Evolutionary conservation across 163 green algal genomes (phyloP), one percentile per base, ranked within the genome.

Genomic region (Coccomyxa subellipsoidea): DNA sequence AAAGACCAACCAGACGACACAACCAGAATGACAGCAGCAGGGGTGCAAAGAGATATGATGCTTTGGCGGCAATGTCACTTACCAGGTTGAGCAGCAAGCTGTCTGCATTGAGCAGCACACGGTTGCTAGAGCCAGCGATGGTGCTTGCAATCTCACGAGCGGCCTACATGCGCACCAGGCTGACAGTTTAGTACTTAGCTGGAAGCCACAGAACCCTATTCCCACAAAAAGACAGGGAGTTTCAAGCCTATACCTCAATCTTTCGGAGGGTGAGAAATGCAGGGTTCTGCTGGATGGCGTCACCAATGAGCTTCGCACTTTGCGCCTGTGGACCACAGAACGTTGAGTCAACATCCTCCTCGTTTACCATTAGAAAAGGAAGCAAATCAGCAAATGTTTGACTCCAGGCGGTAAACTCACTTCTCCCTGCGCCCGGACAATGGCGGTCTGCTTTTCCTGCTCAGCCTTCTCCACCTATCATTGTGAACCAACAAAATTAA

Each of bases 401-500:
- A 32, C 59, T 18, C 29, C 32, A 77, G 2, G 70, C 39, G 32
- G 23, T 27, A 23, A 31, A 40, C 85, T 72, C 69, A 90, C 88
- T 86, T 97, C 93, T 89, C 93, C 95, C 90, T 98, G 90, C 54
- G 96, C 96, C 9, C 91, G 86, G 82, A 99, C 96, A 84, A 99
- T 96, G 36, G 92, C 90, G 40, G 86, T 91, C 87, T 97, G 86
- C 93, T 99, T 99, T 83, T 99, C 96, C 88, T 99, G 96, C 86
- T 96, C 86, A 47, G 96, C 96, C 86, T 96, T 98, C 78, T 98
- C 95, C 71, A 98, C 94, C 92, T 95, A 85, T 38, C 39, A 27
- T 7, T n/a, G n/a, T n/a, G n/a, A n/a, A n/a, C n/a, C n/a, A n/a
- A n/a, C n/a, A n/a, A n/a, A n/a, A n/a, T n/a, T n/a, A n/a, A n/a